Conservation (phyloP, 1,284 basidiomycete genomes). For the Pseudozyma pruni region DNA sequence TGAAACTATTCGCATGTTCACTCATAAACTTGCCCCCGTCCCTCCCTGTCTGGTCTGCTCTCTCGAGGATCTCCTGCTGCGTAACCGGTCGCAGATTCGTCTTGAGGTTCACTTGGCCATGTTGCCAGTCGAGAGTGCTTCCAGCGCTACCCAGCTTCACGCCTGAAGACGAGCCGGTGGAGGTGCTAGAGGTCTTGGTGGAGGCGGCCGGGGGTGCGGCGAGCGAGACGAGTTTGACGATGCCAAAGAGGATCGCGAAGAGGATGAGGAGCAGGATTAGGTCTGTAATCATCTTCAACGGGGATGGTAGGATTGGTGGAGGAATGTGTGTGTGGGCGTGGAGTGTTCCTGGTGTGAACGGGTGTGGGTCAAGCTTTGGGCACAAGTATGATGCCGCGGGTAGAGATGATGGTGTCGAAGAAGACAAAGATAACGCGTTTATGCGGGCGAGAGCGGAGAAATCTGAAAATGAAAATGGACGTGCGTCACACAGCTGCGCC, state of each 20-base stretch:
- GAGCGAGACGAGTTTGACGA: background rate
- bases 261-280: background rate
- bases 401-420: no score
- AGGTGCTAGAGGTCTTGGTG: background rate
- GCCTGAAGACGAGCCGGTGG: no score
- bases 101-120: slow-evolving; percentile 10
- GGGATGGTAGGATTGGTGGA: no score
- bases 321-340: no score
- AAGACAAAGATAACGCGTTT: no score
- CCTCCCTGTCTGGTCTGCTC: background rate
- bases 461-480: no score
- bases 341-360: no score
- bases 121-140: slow-evolving; percentile 14
- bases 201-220: background rate
- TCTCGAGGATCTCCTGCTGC: slow-evolving; percentile 22
- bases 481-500: no score
- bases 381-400: no score
- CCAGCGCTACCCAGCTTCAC: background rate
- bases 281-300: slow-evolving; percentile 5
- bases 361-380: no score
- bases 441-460: no score
- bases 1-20: slow-evolving; percentile 13
- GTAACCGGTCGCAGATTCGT: slow-evolving; percentile 14
- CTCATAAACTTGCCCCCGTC: slow-evolving; percentile 9
- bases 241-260: background rate